A percentile compares a stretch with the other conserved stretches of the same genome.
phyloP scores from a whole-genome alignment of 352 stramenopile genomes.

The Phytophthora podocarpi region DNA sequence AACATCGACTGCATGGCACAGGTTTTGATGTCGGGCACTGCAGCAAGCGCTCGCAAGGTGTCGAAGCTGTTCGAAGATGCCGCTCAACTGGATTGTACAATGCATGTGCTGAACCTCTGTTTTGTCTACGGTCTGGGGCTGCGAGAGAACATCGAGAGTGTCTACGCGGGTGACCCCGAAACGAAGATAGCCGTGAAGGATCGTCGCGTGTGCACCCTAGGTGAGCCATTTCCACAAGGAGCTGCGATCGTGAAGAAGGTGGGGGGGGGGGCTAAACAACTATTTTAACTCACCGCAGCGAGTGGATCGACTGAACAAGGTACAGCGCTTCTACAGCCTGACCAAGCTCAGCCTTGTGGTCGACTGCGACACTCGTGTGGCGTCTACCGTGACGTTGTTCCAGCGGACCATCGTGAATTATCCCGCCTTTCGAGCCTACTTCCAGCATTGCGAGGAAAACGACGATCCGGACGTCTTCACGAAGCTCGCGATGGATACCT shows the following conservation, averaged over 20 bases:
- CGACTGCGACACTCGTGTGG: constrained; percentile 16
- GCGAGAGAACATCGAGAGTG: not conserved
- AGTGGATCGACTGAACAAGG: not conserved
- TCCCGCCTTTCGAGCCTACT: not conserved
- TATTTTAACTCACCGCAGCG: not conserved
- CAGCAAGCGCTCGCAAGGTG: not conserved
- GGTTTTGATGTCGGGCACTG: constrained; percentile 7
- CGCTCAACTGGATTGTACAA: not conserved
- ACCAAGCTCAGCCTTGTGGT: not conserved
- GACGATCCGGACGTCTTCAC: constrained; percentile 4
- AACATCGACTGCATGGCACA: constrained; percentile 1
- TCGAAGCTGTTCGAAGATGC: constrained; percentile 5
- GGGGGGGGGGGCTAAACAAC: constrained; percentile 9
- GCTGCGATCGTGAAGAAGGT: not conserved
- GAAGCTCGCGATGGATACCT: not conserved
- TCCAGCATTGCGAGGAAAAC: not conserved
- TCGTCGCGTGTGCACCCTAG: not conserved
- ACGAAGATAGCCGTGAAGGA: not conserved
- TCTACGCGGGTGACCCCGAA: not conserved
- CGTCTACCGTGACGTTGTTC: constrained; percentile 15
- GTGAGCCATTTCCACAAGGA: not conserved
- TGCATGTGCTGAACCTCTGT: constrained; percentile 15
- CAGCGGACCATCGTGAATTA: constrained; percentile 11
- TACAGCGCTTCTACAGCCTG: not conserved
- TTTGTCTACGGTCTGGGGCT: not conserved